phyloP scores from a whole-genome alignment of 495 filamentous ascomycete genomes.

The Penicillium coprophilum region DNA sequence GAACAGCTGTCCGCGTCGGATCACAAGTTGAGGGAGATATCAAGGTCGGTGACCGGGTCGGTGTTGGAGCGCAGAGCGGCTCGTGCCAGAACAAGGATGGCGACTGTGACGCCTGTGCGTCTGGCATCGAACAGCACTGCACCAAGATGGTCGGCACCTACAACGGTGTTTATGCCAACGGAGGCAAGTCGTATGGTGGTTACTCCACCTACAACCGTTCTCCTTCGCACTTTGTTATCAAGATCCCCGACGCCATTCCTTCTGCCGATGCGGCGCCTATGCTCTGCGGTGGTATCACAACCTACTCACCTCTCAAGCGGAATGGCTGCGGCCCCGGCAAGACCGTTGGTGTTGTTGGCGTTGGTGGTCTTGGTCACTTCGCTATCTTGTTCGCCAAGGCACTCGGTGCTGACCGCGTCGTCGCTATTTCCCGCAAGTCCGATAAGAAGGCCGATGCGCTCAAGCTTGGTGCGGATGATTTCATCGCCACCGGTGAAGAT shows the following conservation, averaged over 20 bases:
- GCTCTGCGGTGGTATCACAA: conserved; percentile 81
- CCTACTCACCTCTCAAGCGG: conserved; percentile 70
- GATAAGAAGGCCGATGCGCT: conserved; percentile 69
- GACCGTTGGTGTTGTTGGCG: conserved; percentile 75
- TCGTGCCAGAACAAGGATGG: conserved; percentile 60
- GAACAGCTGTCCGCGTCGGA: conserved; percentile 72
- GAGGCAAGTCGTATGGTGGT: conserved; percentile 61
- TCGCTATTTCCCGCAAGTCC: conserved; percentile 73
- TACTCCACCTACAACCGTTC: conserved; percentile 74
- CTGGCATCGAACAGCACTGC: conserved; percentile 68
- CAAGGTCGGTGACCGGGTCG: conserved; percentile 81
- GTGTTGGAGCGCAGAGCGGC: conserved; percentile 78
- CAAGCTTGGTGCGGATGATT: conserved; percentile 60
- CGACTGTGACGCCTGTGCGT: conserved; percentile 67
- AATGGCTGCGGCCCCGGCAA: conserved; percentile 79
- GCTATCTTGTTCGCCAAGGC: conserved; percentile 62
- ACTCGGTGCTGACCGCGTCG: conserved; percentile 71
- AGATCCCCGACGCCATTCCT: conserved; percentile 67
- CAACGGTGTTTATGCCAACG: conserved; percentile 46
- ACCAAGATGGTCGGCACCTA: conserved; percentile 51
- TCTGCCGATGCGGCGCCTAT: conserved; percentile 73
- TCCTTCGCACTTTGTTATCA: conserved; percentile 71
- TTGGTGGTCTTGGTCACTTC: conserved; percentile 80
- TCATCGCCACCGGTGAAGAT: conserved; percentile 82
- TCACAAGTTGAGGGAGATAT: conserved; percentile 57